Evolutionary conservation across 1,284 basidiomycete species (phyloP), one percentile per base, ranked within the genome.

Genomic region (Vanrija sp.): DNA sequence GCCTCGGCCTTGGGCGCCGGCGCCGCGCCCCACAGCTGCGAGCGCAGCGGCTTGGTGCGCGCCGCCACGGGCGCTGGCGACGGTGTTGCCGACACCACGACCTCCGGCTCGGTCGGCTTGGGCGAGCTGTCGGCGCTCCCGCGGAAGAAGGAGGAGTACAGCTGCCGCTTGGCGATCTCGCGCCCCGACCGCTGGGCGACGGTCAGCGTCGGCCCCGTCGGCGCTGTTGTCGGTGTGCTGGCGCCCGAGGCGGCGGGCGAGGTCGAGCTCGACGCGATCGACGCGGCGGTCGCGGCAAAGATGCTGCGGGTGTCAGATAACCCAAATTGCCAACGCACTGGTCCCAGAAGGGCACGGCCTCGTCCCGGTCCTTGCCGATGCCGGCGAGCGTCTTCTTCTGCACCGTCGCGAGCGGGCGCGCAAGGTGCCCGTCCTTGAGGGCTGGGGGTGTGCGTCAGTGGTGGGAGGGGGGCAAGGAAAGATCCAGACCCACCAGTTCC

Each of bases 331-430:
- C 8, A 28, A 82, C 87, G 73, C 66, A 93, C 91, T 93, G 89
- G 73, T 96, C 91, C 91, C 91, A 96, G 83, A 95, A 96, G 46
- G 90, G 89, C 70, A 93, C 91, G 0, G 89, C 89, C 64, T 92
- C 91, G 70, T 94, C 91, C 60, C 91, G 82, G 74, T 95, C 91
- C 72, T 90, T 91, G 52, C 92, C 92, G 52, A 96, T 77, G 1
- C 92, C 92, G 16, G 83, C 78, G 19, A 94, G 79, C 5, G 82
- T 88, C 78, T 87, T 89, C 80, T 95, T 95, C 73, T 89, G 87
- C 1, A 86, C 81, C 39, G 93, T 83, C 2, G 86, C 81, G 46
- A 96, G 78, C 3, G 91, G 92, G 18, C 84, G 82, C 18, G 72
- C 72, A 7, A 73, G 62, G 50, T 75, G 75, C 28, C 73, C 74